phyloP scores from a whole-genome alignment of 371 early-diverging fungal genomes.

The Circinella minor region DNA sequence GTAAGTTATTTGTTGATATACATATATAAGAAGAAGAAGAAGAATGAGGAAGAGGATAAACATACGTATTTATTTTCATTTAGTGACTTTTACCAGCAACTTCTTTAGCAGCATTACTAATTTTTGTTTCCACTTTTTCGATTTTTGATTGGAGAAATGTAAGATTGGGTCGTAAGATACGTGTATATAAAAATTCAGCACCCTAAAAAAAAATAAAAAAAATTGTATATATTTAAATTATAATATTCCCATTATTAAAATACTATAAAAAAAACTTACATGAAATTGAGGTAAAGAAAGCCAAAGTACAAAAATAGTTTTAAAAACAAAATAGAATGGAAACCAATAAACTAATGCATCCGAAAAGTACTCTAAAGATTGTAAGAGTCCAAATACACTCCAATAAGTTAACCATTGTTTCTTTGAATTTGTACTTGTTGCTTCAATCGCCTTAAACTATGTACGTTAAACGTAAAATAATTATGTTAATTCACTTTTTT shows the following conservation, averaged over 20 bases:
- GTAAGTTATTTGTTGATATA: too few relatives aligned
- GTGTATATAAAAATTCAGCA: constrained; percentile 26
- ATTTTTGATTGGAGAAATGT: constrained; percentile 9
- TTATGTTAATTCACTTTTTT: neutral
- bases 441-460: constrained; percentile 75
- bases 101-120: neutral
- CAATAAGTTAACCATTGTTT: constrained; percentile 79
- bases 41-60: too few relatives aligned
- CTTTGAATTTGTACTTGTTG: constrained; percentile 60
- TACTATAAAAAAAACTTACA: constrained; percentile 22
- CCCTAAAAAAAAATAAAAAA: constrained; percentile 17
- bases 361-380: constrained; percentile 71
- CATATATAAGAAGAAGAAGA: too few relatives aligned
- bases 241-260: too few relatives aligned
- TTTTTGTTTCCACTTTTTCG: neutral
- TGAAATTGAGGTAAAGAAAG: constrained; percentile 66
- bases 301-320: constrained; percentile 73
- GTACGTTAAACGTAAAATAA: neutral
- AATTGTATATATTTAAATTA: too few relatives aligned
- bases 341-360: constrained; percentile 72
- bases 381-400: constrained; percentile 65
- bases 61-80: neutral
- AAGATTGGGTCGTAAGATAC: constrained; percentile 26
- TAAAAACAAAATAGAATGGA: constrained; percentile 81
- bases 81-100: neutral